Evolutionary conservation across 768 basidiomycete species (phyloP).

Genomic region (Boletus rex-veris): DNA sequence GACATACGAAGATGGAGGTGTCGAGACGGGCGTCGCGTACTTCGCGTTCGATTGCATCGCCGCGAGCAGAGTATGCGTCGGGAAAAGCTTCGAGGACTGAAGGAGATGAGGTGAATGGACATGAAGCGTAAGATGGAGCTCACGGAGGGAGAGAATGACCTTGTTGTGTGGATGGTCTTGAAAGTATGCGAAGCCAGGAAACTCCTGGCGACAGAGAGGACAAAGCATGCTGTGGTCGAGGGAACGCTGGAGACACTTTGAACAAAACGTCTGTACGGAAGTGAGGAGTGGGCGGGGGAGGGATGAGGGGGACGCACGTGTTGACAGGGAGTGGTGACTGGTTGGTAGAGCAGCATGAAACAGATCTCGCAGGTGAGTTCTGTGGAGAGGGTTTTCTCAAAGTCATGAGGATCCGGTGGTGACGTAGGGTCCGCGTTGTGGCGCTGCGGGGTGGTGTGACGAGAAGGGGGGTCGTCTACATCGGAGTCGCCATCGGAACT

Average conservation of each 20-base stretch:
- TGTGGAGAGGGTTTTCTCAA: slow-evolving; percentile 57
- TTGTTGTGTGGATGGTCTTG: slow-evolving; percentile 79
- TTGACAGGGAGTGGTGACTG: slow-evolving; percentile 92
- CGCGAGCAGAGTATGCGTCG: slow-evolving; percentile 58
- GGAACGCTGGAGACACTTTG: slow-evolving; percentile 83
- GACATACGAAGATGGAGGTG: slow-evolving; percentile 89
- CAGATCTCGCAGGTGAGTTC: slow-evolving; percentile 93
- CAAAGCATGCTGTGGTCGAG: slow-evolving; percentile 82
- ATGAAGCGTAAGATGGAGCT: slow-evolving; percentile 19
- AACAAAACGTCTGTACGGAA: slow-evolving; percentile 75
- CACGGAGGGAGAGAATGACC: slow-evolving; percentile 66
- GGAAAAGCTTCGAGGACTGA: slow-evolving; percentile 72
- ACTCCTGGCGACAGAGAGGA: slow-evolving; percentile 78
- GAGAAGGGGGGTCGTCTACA: slow-evolving; percentile 15
- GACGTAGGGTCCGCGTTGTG: slow-evolving; percentile 29
- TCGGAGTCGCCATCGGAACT: slow-evolving; percentile 33
- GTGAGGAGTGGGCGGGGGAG: slow-evolving; percentile 9
- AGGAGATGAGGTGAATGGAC: slow-evolving; percentile 7
- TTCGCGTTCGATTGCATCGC: slow-evolving; percentile 62
- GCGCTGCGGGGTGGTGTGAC: slow-evolving; percentile 16
- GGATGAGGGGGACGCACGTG: slow-evolving; percentile 56
- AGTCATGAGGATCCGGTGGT: slow-evolving; percentile 29
- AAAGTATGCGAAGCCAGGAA: slow-evolving; percentile 76
- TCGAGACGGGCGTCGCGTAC: slow-evolving; percentile 76
- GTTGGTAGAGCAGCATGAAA: slow-evolving; percentile 76